Base-by-base conservation (phyloP, 441 rosid genomes). In the Gossypium armourianum region DNA sequence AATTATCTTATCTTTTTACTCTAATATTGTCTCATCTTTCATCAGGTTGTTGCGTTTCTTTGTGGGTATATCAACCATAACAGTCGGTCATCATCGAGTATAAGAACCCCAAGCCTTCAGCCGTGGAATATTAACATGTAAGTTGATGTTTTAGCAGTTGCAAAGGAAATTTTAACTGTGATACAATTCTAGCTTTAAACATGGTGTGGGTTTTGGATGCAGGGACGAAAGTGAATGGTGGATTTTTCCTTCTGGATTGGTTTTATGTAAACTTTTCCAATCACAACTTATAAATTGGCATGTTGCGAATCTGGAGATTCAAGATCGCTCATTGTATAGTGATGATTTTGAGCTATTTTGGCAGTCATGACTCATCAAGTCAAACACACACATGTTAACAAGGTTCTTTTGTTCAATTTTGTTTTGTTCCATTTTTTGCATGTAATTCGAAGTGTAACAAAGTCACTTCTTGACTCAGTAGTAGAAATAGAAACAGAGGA, bases 211-310 rank as follows among this genome's bases (percentile, higher is more conserved):
- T 55, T 70, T 26, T 50, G 78, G 76, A 53, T 79, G 89, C 90
- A 96, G 99, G 97, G 98, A 95, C 75, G 99, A 96, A 75, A 91
- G 96, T 71, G 99, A 93, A 79, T 91, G 99, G 97, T 93, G 99
- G 99, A 85, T 96, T 71, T 91, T 96, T 77, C 99, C 99, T 13
- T 93, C 86, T n/a, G 97, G 93, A 52, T 81, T 96, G 76, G 96
- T 96, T 62, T 62, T 91, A 19, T 96, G 98, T 83, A 96, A 96
- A 82, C 81, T 86, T 64, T 77, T 93, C 66, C 99, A 96, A 68
- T 88, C 99, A 4, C 97, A 91, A 77, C 97, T 93, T 62, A 82
- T 93, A 76, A 93, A 96, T 72, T 87, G 98, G 87, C 99, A 93
- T 75, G 86, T 93, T 52, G 97, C 97, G 0, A 91, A 96, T 80